Percentiles rank a stretch among this genome's conserved stretches.
Evolutionary conservation across 164 flowering plant species (phyloP).

Genomic region (Annona squamosa): DNA sequence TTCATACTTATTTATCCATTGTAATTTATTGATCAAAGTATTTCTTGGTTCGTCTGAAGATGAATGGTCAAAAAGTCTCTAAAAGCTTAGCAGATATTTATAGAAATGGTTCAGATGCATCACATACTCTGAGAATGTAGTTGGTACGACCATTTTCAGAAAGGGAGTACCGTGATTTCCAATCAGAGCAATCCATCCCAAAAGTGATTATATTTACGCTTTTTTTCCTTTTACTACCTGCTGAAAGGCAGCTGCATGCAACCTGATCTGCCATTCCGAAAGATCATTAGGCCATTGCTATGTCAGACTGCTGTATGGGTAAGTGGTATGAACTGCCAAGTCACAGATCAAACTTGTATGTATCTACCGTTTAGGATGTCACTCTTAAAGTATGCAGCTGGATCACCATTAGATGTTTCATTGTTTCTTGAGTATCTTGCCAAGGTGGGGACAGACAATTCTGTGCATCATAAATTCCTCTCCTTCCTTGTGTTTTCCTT

Average conservation of each 20-base stretch:
- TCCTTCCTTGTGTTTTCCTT: not conserved
- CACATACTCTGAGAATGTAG: not conserved
- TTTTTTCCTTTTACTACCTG: not conserved
- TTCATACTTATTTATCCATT: not conserved
- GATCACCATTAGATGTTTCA: not conserved
- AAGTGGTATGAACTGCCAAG: not conserved
- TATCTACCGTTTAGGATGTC: not conserved
- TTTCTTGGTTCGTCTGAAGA: not conserved
- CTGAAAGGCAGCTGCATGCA: not conserved
- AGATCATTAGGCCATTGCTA: not conserved
- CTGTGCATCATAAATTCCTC: not conserved
- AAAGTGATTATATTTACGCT: not conserved
- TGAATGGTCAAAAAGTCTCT: not conserved
- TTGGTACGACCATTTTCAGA: not conserved
- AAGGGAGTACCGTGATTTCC: not conserved
- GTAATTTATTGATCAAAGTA: not conserved
- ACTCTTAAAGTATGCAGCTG: not conserved
- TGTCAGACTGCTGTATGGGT: not conserved
- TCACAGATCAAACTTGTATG: not conserved
- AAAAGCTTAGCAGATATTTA: not conserved
- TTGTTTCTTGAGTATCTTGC: not conserved
- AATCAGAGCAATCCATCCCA: not conserved
- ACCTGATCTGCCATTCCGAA: not conserved
- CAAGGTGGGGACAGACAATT: not conserved
- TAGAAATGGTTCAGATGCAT: not conserved